A percentile compares a stretch with the other conserved stretches of the same genome.
phyloP scores from a whole-genome alignment of 2,329 filamentous ascomycete genomes.

The Calonectria montana region DNA sequence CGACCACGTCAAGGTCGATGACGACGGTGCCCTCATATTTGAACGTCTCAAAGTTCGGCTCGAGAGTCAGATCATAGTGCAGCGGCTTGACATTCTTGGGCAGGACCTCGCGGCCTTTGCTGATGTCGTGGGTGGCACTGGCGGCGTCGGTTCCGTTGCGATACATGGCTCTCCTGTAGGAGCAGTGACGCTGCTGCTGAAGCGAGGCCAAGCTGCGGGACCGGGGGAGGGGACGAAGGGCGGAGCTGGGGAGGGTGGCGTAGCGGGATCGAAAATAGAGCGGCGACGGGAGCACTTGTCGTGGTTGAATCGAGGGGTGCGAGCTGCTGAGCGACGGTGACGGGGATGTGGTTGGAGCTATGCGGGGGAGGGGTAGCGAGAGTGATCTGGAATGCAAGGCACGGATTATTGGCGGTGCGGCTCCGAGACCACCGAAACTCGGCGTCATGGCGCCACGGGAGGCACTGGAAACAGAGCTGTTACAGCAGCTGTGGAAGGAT shows the following conservation, averaged over 20 bases:
- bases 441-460: not conserved
- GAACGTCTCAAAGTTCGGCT: conserved; percentile 90
- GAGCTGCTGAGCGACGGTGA: conserved; percentile 13
- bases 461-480: not conserved
- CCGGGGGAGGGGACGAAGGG: not conserved
- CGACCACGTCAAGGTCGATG: conserved; percentile 87
- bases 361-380: conserved; percentile 40
- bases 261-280: not conserved
- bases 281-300: not conserved
- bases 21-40: conserved; percentile 86
- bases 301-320: not conserved
- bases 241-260: not conserved
- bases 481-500: not conserved
- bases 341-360: conserved; percentile 19
- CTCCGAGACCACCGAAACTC: not conserved
- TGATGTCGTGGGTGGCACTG: conserved; percentile 40
- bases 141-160: conserved; percentile 39
- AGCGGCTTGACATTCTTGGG: conserved; percentile 91
- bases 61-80: conserved; percentile 92
- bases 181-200: conserved; percentile 42
- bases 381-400: conserved; percentile 30
- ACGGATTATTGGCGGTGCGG: conserved; percentile 36
- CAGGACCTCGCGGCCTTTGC: conserved; percentile 77
- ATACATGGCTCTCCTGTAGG: conserved; percentile 45
- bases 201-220: conserved; percentile 15